Conservation (phyloP, 176 grass and related monocot species). For the Ensete glaucum region DNA sequence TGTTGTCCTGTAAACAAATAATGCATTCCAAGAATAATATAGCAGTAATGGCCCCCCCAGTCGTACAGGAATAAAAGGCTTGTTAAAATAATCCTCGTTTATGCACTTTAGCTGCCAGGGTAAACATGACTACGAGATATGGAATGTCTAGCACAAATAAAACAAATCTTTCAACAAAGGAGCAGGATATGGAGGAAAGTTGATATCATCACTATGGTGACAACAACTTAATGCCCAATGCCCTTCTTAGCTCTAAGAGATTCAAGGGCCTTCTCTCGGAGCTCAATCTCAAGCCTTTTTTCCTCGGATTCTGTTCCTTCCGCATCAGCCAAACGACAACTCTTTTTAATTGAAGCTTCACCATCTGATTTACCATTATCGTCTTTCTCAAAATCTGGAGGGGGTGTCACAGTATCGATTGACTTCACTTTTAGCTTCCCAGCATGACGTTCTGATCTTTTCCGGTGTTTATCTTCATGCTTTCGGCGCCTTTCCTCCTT, state of each 20-base stretch:
- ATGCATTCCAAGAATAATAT: no score
- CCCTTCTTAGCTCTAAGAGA: constrained; percentile 71
- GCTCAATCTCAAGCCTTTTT: constrained; percentile 74
- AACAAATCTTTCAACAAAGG: background rate
- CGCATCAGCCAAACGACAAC: constrained; percentile 10
- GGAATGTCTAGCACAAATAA: background rate
- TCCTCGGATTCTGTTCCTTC: constrained; percentile 43
- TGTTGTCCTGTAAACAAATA: no score
- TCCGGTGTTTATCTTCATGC: constrained; percentile 58
- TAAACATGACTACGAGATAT: background rate
- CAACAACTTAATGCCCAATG: constrained; percentile 33
- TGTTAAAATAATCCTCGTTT: no score
- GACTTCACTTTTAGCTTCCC: constrained; percentile 41
- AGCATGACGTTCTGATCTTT: constrained; percentile 42
- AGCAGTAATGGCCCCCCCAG: no score
- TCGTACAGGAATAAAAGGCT: no score
- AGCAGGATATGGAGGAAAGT: background rate
- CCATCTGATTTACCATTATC: constrained; percentile 31
- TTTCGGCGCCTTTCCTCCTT: constrained; percentile 75
- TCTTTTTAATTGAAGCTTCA: constrained; percentile 33
- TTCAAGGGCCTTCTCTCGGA: constrained; percentile 78
- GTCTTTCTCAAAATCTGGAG: constrained; percentile 46
- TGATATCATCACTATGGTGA: background rate
- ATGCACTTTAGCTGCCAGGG: no score
- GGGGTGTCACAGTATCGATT: constrained; percentile 15